Evolutionary conservation across 1,139 yeast genomes (phyloP).

Genomic region (Yamadazyma songkhlaensis): DNA sequence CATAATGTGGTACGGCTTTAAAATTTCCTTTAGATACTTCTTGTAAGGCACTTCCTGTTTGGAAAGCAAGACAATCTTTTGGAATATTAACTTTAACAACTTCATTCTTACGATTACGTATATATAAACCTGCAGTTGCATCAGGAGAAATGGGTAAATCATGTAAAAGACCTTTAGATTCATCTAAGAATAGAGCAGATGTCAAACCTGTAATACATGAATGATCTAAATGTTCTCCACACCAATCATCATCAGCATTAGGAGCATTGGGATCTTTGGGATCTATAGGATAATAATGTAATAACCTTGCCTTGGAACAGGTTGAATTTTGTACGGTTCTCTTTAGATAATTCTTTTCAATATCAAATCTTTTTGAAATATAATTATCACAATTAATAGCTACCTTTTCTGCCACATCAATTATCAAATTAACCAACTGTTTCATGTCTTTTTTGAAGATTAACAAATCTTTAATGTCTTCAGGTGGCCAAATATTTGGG

Average conservation of each 20-base stretch:
- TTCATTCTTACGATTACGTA: slow-evolving; percentile 44
- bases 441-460: slow-evolving; percentile 37
- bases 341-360: slow-evolving; percentile 38
- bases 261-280: slow-evolving; percentile 8
- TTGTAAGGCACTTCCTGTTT: slow-evolving; percentile 62
- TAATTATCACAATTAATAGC: slow-evolving; percentile 54
- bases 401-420: slow-evolving; percentile 48
- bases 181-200: slow-evolving; percentile 53
- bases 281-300: slow-evolving; percentile 48
- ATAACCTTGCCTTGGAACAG: slow-evolving; percentile 57
- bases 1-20: slow-evolving; percentile 63
- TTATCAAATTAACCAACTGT: slow-evolving; percentile 42
- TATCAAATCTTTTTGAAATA: slow-evolving; percentile 27
- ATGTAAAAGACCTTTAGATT: slow-evolving; percentile 21
- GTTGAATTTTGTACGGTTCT: slow-evolving; percentile 48
- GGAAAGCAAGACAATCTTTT: slow-evolving; percentile 55
- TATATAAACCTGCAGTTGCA: slow-evolving; percentile 51
- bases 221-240: slow-evolving; percentile 66
- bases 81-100: slow-evolving; percentile 56
- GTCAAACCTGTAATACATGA: slow-evolving; percentile 63
- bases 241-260: slow-evolving; percentile 43
- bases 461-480: slow-evolving; percentile 16
- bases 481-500: slow-evolving; percentile 54
- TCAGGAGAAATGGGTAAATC: slow-evolving; percentile 38
- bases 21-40: slow-evolving; percentile 49